Evolutionary conservation across 306 rosid species (phyloP), one percentile per base, ranked within the genome.

Genomic region (Cicer cuneatum): DNA sequence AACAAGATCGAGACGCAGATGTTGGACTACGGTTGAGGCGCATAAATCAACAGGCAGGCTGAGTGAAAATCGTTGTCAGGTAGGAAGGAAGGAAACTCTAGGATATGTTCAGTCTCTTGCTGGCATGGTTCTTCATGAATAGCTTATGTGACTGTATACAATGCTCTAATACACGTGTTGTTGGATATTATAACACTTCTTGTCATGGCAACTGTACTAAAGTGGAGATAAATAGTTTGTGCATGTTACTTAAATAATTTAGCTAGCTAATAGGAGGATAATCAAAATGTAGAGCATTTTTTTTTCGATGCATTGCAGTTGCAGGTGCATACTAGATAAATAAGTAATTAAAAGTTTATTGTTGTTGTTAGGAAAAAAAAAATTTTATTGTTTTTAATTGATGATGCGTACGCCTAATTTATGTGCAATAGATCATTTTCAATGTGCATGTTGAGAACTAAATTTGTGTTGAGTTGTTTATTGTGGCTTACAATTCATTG

Each of bases 1-100:
- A 54, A 57, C 82, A 75, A 8, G 91, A 84, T 51, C 86, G n/a
- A 4, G 97, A 83, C 51, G 94, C 66, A n/a, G 92, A 90, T 69
- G 72, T 83, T 59, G 96, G 97, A 59, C 81, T 90, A 42, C 87
- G 90, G 70, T 79, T 77, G 69, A 86, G 99, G 84, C 96, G 21
- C 46, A 78, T 71, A 70, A 80, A 82, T 77, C 88, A 49, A 73
- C 82, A 82, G 24, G 87, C 54, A 0, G 81, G 10, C 43, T 81
- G 85, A 84, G 49, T 7, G 65, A 33, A 3, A 29, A 13, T 39
- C 38, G 7, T 40, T 48, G 52, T 57, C 69, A 37, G 51, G 79
- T 71, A 73, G 76, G 66, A 56, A 37, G 38, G 76, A 68, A 65
- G 35, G 56, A 42, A 51, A 21, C 21, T 18, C 41, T 70, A 57